Percentiles rank a stretch among this genome's conserved stretches.
Conservation (phyloP, 345 rosid species). For the Arabidopsis suecica region DNA sequence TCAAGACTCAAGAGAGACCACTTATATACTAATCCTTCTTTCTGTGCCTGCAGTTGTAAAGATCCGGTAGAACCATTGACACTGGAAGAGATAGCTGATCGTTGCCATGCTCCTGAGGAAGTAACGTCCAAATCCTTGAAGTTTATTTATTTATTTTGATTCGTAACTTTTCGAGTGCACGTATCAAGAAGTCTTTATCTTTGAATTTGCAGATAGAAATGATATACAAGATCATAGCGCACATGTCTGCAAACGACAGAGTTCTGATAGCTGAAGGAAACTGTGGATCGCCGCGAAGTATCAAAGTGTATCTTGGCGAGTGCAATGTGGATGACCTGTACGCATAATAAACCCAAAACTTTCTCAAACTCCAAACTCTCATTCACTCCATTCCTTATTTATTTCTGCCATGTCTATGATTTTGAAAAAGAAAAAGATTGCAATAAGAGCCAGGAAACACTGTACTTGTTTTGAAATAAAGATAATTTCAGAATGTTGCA, state of each 20-base stretch:
- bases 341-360: constrained; percentile 41
- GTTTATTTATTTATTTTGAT: not conserved
- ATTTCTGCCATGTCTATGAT: constrained; percentile 21
- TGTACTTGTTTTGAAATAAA: constrained; percentile 37
- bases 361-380: constrained; percentile 15
- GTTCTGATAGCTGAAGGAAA: constrained; percentile 89
- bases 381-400: constrained; percentile 21
- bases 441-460: constrained; percentile 33
- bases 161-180: not conserved
- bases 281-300: constrained; percentile 92
- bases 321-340: constrained; percentile 79
- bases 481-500: constrained; percentile 20
- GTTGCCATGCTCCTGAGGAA: constrained; percentile 86
- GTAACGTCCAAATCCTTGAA: constrained; percentile 46
- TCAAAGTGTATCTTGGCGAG: constrained; percentile 85
- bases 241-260: constrained; percentile 95
- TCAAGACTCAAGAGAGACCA: constrained; percentile 24
- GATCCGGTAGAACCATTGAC: constrained; percentile 91
- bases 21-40: not conserved
- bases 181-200: constrained; percentile 32
- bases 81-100: constrained; percentile 83
- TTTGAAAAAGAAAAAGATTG: not conserved
- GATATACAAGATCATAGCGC: constrained; percentile 93
- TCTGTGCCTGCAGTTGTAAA: constrained; percentile 67
- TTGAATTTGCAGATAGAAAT: constrained; percentile 80